These are phyloP conservation scores for Kodamaea nitidulidarum DNA, from an alignment of 805 yeast species.

Conservation along the genomic window DNA sequence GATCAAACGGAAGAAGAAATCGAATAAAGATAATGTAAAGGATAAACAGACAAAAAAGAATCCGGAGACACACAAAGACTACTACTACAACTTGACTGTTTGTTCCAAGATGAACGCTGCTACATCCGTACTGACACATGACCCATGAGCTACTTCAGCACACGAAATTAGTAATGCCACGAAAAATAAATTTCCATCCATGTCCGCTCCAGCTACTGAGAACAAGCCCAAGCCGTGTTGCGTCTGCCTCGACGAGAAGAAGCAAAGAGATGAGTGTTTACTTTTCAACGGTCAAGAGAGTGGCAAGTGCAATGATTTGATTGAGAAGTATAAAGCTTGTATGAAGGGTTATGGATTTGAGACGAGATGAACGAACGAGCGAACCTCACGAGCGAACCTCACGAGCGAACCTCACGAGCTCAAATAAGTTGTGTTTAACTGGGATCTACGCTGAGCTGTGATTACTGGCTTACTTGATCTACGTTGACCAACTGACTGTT, in stretches of 20 bases:
- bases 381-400: background rate
- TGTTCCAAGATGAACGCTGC: too few relatives aligned
- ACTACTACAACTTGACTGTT: too few relatives aligned
- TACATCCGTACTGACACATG: too few relatives aligned
- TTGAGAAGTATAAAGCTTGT: slow-evolving; percentile 73
- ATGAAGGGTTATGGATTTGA: slow-evolving; percentile 91
- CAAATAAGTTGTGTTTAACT: too few relatives aligned
- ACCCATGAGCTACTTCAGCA: background rate
- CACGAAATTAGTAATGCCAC: slow-evolving; percentile 1
- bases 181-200: slow-evolving; percentile 4
- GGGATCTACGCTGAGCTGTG: too few relatives aligned
- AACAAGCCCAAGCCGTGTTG: slow-evolving; percentile 92
- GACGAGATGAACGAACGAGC: slow-evolving; percentile 22
- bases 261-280: slow-evolving; percentile 81
- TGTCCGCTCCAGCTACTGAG: slow-evolving; percentile 12
- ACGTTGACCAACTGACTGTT: too few relatives aligned
- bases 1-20: too few relatives aligned
- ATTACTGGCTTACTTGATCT: too few relatives aligned
- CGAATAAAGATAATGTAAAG: too few relatives aligned
- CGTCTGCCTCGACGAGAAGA: slow-evolving; percentile 83
- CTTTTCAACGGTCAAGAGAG: slow-evolving; percentile 78
- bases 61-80: too few relatives aligned
- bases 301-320: slow-evolving; percentile 71
- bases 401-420: background rate
- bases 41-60: too few relatives aligned